Evolutionary conservation across 768 basidiomycete genomes (phyloP).

Genomic region (Amanita rubescens): DNA sequence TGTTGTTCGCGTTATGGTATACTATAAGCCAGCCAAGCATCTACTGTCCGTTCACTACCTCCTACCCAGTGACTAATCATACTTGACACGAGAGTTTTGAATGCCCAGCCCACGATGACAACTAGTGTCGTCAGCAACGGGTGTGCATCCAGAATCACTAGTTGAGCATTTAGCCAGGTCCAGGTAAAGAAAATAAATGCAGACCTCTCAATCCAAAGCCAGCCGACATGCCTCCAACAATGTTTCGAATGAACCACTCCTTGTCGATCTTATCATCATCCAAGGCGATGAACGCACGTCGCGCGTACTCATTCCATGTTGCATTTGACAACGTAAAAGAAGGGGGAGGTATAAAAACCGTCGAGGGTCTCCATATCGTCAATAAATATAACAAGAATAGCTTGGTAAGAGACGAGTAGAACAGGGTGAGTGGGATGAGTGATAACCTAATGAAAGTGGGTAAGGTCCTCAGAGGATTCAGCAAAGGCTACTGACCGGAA

Average conservation of each 20-base stretch:
- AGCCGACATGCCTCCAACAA: conserved; percentile 80
- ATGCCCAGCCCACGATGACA: conserved; percentile 65
- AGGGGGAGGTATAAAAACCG: conserved; percentile 16
- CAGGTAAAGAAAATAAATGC: conserved; percentile 8
- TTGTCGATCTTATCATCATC: conserved; percentile 72
- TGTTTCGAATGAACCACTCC: conserved; percentile 78
- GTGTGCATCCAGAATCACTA: conserved; percentile 74
- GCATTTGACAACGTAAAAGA: conserved; percentile 15
- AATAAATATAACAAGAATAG: conserved; percentile 77
- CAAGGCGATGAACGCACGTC: conserved; percentile 43
- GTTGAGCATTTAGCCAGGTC: not conserved
- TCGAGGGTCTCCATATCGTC: conserved; percentile 66
- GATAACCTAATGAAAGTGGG: conserved; percentile 42
- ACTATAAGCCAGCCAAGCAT: conserved; percentile 77
- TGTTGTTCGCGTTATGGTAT: conserved; percentile 47
- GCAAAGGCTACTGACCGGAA: conserved; percentile 39
- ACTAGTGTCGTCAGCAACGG: conserved; percentile 70
- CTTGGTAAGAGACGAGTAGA: conserved; percentile 82
- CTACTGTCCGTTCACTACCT: conserved; percentile 44
- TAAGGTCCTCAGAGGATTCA: not conserved
- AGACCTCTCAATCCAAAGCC: conserved; percentile 79
- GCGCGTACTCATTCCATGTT: conserved; percentile 26
- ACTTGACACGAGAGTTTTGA: conserved; percentile 57
- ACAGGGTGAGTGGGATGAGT: conserved; percentile 67
- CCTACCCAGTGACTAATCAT: conserved; percentile 59